Percentiles rank a stretch among this genome's conserved stretches.
phyloP scores from a whole-genome alignment of 805 yeast genomes.

The Lipomyces mesembrius region DNA sequence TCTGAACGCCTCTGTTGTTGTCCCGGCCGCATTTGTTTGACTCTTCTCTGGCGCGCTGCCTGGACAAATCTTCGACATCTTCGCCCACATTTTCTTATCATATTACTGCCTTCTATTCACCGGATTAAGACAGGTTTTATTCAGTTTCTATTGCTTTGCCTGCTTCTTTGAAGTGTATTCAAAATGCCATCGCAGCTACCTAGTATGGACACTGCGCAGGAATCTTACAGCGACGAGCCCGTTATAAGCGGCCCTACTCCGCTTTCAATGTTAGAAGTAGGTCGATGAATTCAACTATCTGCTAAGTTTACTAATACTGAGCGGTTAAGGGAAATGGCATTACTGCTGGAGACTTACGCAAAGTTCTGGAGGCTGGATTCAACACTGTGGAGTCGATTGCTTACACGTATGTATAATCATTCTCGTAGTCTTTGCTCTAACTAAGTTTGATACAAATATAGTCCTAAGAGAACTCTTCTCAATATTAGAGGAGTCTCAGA shows the following conservation, averaged over 20 bases:
- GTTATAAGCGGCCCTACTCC: slow-evolving; percentile 36
- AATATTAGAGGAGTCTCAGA: slow-evolving; percentile 91
- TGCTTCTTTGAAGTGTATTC: background rate
- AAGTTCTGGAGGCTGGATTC: slow-evolving; percentile 79
- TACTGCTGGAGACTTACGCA: slow-evolving; percentile 73
- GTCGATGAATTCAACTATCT: background rate
- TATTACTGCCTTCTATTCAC: background rate
- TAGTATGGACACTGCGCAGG: background rate
- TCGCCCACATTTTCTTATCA: background rate
- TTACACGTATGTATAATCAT: slow-evolving; percentile 58
- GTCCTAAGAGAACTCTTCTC: slow-evolving; percentile 75
- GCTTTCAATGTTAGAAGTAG: slow-evolving; percentile 33
- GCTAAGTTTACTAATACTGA: slow-evolving; percentile 1
- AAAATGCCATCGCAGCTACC: slow-evolving; percentile 14
- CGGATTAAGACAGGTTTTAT: background rate
- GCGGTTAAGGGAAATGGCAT: slow-evolving; percentile 78
- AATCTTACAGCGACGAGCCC: slow-evolving; percentile 27
- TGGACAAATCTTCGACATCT: background rate
- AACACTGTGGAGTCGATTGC: slow-evolving; percentile 93
- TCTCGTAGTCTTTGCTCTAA: slow-evolving; percentile 1
- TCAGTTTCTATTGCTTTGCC: background rate
- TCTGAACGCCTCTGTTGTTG: background rate
- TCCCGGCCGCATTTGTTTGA: background rate
- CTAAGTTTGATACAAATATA: slow-evolving; percentile 22
- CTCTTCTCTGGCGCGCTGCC: background rate